Percentiles rank a stretch among this genome's conserved stretches.
Conservation (phyloP, 1,284 basidiomycete genomes). For the Inonotus hispidus region DNA sequence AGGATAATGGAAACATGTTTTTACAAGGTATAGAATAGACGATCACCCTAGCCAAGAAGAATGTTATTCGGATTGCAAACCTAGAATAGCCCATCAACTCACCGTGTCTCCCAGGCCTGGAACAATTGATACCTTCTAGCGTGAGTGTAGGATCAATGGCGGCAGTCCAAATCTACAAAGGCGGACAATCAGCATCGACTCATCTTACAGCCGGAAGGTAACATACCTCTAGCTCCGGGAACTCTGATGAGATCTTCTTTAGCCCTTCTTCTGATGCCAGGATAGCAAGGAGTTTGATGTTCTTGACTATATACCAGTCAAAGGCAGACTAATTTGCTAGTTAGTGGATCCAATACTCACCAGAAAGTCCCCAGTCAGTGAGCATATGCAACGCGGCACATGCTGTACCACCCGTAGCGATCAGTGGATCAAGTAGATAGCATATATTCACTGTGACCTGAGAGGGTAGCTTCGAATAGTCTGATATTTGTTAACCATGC, state of each 20-base stretch:
- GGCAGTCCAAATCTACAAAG: conserved; percentile 75
- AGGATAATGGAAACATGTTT: neutral
- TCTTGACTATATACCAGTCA: conserved; percentile 39
- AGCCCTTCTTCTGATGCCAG: conserved; percentile 78
- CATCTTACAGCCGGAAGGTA: neutral
- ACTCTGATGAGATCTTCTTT: conserved; percentile 55
- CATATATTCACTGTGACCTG: conserved; percentile 75
- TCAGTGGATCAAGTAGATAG: conserved; percentile 84
- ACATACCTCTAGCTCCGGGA: conserved; percentile 76
- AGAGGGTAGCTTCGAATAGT: conserved; percentile 89
- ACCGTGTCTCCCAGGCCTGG: conserved; percentile 90
- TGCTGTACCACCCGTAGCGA: conserved; percentile 94
- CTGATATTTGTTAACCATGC: conserved; percentile 32
- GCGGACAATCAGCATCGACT: neutral
- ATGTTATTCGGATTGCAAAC: conserved; percentile 8
- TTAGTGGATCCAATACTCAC: conserved; percentile 32
- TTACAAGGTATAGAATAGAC: conserved; percentile 54
- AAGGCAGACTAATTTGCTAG: neutral
- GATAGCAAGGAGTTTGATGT: conserved; percentile 82
- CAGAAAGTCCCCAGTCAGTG: conserved; percentile 76
- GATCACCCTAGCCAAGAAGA: conserved; percentile 47
- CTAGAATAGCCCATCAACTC: conserved; percentile 26
- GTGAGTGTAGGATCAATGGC: conserved; percentile 75
- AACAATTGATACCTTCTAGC: conserved; percentile 64
- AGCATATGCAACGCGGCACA: conserved; percentile 83